phyloP scores from a whole-genome alignment of 202 grass and related monocot genomes.

The Cymbopogon flexuosus region DNA sequence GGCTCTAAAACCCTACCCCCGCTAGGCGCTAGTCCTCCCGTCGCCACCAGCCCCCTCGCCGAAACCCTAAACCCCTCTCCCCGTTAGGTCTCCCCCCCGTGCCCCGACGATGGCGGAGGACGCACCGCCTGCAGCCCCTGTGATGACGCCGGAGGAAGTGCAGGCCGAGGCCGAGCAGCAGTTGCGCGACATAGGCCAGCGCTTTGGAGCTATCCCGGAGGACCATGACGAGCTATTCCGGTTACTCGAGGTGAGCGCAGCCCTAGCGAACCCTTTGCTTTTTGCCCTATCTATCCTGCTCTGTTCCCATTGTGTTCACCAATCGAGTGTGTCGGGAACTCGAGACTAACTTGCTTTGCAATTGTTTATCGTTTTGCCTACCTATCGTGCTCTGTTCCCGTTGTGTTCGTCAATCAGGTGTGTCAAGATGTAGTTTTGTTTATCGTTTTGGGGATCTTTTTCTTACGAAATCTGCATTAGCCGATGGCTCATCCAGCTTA shows the following conservation, averaged over 20 bases:
- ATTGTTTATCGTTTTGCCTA: not conserved
- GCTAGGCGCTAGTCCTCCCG: not conserved
- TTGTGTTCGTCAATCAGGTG: not conserved
- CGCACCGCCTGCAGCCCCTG: not conserved
- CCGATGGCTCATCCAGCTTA: not conserved
- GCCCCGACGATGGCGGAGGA: not conserved
- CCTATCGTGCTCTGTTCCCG: not conserved
- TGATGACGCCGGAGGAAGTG: constrained; percentile 17
- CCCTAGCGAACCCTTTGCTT: not conserved
- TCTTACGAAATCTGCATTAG: not conserved
- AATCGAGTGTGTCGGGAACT: not conserved
- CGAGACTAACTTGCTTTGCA: not conserved
- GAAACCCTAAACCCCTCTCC: constrained; percentile 30
- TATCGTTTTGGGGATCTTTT: not conserved
- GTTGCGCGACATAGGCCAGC: constrained; percentile 45
- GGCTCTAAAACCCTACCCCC: not conserved
- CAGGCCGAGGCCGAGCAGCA: constrained; percentile 46
- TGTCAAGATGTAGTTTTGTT: not conserved
- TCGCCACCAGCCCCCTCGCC: not conserved
- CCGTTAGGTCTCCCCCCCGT: not conserved
- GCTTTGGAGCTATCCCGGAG: constrained; percentile 40
- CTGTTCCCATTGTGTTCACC: not conserved
- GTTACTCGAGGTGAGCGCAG: constrained; percentile 55
- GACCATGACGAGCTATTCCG: constrained; percentile 32
- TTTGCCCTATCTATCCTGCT: constrained; percentile 2